Evolutionary conservation across 768 basidiomycete species (phyloP).

Genomic region (Lactarius hengduanensis): DNA sequence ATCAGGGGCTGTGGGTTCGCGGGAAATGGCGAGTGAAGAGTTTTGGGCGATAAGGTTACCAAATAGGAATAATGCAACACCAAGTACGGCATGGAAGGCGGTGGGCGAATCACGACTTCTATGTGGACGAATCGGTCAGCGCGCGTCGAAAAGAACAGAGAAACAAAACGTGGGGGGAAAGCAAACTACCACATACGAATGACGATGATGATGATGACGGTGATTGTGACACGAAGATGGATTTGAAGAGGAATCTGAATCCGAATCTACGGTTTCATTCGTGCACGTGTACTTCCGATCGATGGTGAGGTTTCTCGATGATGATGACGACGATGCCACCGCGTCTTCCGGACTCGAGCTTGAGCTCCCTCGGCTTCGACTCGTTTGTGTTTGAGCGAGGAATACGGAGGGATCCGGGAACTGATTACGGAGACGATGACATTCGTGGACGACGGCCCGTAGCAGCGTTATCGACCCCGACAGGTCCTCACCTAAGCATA

Average conservation of each 20-base stretch:
- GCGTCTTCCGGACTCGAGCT: not conserved
- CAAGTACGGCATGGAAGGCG: conserved; percentile 65
- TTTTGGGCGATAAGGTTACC: conserved; percentile 59
- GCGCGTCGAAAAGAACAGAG: not conserved
- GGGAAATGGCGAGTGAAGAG: conserved; percentile 48
- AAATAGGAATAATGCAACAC: conserved; percentile 61
- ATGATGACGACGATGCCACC: not conserved
- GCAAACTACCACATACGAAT: not conserved
- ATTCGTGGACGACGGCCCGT: conserved; percentile 65
- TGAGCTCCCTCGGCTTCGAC: conserved; percentile 2
- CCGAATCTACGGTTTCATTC: not conserved
- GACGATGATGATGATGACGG: not conserved
- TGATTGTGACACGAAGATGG: not conserved
- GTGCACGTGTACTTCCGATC: not conserved
- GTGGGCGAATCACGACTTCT: conserved; percentile 50
- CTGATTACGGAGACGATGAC: conserved; percentile 56
- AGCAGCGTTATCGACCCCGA: conserved; percentile 53
- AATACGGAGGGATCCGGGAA: conserved; percentile 58
- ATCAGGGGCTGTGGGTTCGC: conserved; percentile 51
- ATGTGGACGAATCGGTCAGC: not conserved
- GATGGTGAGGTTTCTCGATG: not conserved
- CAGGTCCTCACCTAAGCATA: conserved; percentile 43
- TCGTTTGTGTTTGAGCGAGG: conserved; percentile 29
- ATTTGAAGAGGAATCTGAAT: not conserved
- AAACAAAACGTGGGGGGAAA: not conserved